Evolutionary conservation across 495 filamentous ascomycete species (phyloP).

Genomic region (Hypoxylon intermedium): DNA sequence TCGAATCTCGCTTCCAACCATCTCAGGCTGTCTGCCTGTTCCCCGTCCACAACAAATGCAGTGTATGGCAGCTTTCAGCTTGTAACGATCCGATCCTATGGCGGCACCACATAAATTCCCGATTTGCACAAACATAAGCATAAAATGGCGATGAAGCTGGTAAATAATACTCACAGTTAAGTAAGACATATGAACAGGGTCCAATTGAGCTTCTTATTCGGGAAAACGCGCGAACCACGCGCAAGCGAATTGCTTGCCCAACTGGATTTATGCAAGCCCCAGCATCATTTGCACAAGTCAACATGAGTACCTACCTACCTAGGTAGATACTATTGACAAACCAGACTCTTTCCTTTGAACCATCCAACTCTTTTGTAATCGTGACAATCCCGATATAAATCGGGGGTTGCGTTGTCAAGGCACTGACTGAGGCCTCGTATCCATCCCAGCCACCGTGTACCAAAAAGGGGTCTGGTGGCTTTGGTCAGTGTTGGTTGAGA

Average conservation of each 20-base stretch:
- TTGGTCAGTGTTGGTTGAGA: too few relatives aligned
- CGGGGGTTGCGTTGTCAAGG: too few relatives aligned
- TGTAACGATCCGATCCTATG: neutral
- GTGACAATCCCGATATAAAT: too few relatives aligned
- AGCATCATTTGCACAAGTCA: neutral
- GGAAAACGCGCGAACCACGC: slow-evolving; percentile 1
- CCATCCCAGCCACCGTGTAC: too few relatives aligned
- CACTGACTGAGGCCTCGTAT: too few relatives aligned
- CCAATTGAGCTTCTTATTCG: slow-evolving; percentile 13
- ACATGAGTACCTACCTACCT: neutral
- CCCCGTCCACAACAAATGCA: too few relatives aligned
- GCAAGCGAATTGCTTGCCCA: neutral
- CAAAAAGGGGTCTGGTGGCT: too few relatives aligned
- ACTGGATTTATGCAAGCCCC: neutral
- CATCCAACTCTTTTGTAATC: too few relatives aligned
- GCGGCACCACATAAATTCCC: slow-evolving; percentile 3
- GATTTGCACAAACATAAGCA: neutral
- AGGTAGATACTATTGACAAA: neutral
- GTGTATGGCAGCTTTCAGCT: too few relatives aligned
- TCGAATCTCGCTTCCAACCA: too few relatives aligned
- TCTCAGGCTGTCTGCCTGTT: neutral
- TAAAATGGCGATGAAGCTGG: neutral
- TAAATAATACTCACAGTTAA: slow-evolving; percentile 19
- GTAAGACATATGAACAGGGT: slow-evolving; percentile 3
- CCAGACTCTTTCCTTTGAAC: too few relatives aligned